Conservation (phyloP, 2,329 filamentous ascomycete genomes). For the Lasiodiplodia sp. region DNA sequence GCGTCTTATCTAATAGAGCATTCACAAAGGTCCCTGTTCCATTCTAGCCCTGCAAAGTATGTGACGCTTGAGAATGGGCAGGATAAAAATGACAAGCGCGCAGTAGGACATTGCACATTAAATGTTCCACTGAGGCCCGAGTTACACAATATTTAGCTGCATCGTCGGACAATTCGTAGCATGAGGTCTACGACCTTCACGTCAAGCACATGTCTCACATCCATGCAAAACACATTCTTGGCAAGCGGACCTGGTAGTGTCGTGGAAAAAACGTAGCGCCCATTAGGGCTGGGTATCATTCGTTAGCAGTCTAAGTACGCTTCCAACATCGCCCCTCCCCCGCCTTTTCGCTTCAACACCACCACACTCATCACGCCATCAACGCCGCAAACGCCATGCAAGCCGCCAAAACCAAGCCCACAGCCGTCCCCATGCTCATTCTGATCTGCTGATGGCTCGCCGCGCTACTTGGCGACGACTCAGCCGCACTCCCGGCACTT, state of each 20-base stretch:
- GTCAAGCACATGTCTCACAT: background rate
- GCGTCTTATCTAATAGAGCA: background rate
- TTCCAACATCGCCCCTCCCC: background rate
- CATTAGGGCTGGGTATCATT: slow-evolving; percentile 24
- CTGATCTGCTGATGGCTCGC: slow-evolving; percentile 18
- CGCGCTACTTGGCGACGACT: slow-evolving; percentile 13
- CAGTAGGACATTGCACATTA: too few species aligned
- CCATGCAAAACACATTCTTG: background rate
- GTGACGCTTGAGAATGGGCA: background rate
- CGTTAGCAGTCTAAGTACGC: background rate
- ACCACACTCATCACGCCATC: slow-evolving; percentile 16
- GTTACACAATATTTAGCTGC: too few species aligned
- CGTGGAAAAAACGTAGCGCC: background rate
- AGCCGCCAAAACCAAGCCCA: slow-evolving; percentile 17
- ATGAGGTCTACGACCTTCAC: too few species aligned
- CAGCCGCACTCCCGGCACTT: background rate
- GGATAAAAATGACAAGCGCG: background rate
- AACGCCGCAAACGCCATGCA: slow-evolving; percentile 27
- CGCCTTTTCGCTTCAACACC: too few species aligned
- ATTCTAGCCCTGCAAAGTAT: background rate
- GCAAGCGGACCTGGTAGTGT: background rate
- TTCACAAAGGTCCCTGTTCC: too few species aligned
- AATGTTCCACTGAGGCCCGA: too few species aligned
- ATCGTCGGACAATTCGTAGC: too few species aligned
- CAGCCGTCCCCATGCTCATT: slow-evolving; percentile 24